Evolutionary conservation across 2,329 filamentous ascomycete genomes (phyloP).

Genomic region (Trichophyton rubrum): DNA sequence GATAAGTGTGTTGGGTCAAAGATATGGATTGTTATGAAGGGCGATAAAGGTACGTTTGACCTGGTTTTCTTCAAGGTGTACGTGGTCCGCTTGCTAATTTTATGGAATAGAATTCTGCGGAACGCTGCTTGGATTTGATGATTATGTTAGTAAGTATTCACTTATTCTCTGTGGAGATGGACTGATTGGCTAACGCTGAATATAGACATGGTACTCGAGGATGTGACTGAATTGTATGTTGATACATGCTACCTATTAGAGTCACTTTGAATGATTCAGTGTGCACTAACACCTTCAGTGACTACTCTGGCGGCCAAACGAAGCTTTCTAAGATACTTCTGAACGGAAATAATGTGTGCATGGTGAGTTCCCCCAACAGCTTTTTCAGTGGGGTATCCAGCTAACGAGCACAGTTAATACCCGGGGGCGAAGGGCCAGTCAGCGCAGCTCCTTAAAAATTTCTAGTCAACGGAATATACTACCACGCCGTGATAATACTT

Average conservation of each 20-base stretch:
- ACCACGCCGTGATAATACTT: too few relatives aligned
- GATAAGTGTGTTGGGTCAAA: conserved; percentile 96
- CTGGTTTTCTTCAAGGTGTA: background rate
- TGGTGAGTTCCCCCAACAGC: conserved; percentile 48
- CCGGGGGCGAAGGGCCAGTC: conserved; percentile 60
- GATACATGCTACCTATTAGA: background rate
- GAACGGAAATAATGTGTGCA: conserved; percentile 98
- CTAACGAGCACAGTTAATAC: conserved; percentile 50
- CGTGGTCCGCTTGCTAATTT: background rate
- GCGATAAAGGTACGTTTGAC: conserved; percentile 66
- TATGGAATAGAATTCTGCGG: conserved; percentile 70
- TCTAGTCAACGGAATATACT: too few relatives aligned
- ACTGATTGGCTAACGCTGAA: conserved; percentile 7
- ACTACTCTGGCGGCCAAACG: conserved; percentile 76
- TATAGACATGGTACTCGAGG: conserved; percentile 91
- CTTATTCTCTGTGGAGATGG: conserved; percentile 13
- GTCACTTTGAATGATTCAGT: background rate
- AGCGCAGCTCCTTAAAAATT: background rate
- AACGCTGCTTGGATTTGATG: conserved; percentile 88
- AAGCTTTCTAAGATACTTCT: conserved; percentile 90
- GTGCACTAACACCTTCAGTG: conserved; percentile 41
- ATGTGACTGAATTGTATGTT: conserved; percentile 87
- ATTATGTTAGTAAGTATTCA: conserved; percentile 88
- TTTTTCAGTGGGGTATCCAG: background rate
- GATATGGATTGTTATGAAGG: conserved; percentile 99